These are phyloP conservation scores for Fusarium kyushuense DNA, from an alignment of 2,329 filamentous ascomycete species.

Conservation along the genomic window DNA sequence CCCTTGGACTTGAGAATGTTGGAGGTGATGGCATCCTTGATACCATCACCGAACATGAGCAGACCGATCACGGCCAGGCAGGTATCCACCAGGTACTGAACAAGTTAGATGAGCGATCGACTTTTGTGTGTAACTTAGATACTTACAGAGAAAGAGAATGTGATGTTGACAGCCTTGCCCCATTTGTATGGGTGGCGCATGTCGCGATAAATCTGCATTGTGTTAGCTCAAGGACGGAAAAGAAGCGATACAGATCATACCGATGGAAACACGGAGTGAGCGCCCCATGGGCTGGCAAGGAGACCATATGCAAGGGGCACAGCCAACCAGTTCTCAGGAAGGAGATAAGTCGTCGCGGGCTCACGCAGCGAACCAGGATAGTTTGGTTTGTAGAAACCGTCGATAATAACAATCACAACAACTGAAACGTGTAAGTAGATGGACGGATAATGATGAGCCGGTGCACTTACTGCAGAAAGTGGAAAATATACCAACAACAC, in stretches of 20 bases:
- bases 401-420: slow-evolving; percentile 83
- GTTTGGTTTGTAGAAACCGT: slow-evolving; percentile 86
- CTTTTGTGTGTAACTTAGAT: background rate
- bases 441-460: background rate
- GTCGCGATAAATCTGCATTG: slow-evolving; percentile 67
- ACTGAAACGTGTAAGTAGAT: slow-evolving; percentile 63
- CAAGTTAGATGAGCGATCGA: slow-evolving; percentile 6
- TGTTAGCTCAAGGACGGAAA: slow-evolving; percentile 7
- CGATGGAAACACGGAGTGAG: slow-evolving; percentile 83
- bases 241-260: slow-evolving; percentile 50
- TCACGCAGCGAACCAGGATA: slow-evolving; percentile 85
- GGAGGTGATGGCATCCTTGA: slow-evolving; percentile 88
- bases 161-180: slow-evolving; percentile 77
- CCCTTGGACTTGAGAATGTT: slow-evolving; percentile 82
- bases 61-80: slow-evolving; percentile 85
- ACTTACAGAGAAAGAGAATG: slow-evolving; percentile 85
- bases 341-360: slow-evolving; percentile 82
- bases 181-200: slow-evolving; percentile 86
- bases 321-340: slow-evolving; percentile 88
- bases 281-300: slow-evolving; percentile 81
- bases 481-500: slow-evolving; percentile 90
- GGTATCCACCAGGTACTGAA: slow-evolving; percentile 80
- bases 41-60: slow-evolving; percentile 94
- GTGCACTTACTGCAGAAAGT: slow-evolving; percentile 82
- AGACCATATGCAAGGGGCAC: slow-evolving; percentile 90